A percentile compares a stretch with the other conserved stretches of the same genome.
Evolutionary conservation across 306 rosid species (phyloP).

Genomic region (Casuarina glauca): DNA sequence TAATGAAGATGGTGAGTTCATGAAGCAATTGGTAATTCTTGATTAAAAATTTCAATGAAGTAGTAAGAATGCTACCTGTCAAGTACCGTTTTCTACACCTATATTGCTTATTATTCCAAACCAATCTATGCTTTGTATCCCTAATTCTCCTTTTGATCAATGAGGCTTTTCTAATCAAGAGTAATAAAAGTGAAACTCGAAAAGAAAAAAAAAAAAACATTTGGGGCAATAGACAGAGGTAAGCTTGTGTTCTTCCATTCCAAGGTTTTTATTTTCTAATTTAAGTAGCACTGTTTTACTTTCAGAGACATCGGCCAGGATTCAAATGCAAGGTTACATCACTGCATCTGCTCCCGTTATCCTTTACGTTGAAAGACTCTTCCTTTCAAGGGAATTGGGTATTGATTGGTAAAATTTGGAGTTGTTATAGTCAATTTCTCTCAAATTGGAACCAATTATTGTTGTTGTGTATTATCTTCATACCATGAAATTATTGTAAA

Average conservation of each 20-base stretch:
- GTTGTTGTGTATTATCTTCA: not conserved
- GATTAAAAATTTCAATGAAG: not conserved
- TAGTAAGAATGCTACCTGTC: not conserved
- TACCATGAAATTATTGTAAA: not conserved
- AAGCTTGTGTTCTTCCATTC: constrained; percentile 15
- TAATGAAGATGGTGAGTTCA: constrained; percentile 81
- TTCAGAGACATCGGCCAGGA: constrained; percentile 72
- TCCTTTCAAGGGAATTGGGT: constrained; percentile 74
- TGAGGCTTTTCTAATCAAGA: not conserved
- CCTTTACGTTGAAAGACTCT: constrained; percentile 73
- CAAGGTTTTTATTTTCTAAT: not conserved
- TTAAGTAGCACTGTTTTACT: constrained; percentile 12
- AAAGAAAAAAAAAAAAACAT: too few species aligned
- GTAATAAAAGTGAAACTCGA: not conserved
- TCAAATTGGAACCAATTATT: not conserved
- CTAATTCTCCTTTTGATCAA: not conserved
- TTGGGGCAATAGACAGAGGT: not conserved
- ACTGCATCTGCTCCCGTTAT: constrained; percentile 59
- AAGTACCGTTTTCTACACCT: too few species aligned
- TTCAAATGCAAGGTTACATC: constrained; percentile 72
- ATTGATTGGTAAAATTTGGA: constrained; percentile 66
- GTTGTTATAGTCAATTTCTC: constrained; percentile 7
- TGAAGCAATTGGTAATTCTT: constrained; percentile 18
- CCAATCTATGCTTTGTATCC: not conserved
- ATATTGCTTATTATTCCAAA: not conserved